phyloP scores from a whole-genome alignment of 2,329 filamentous ascomycete genomes.

The Falciphora oryzae region DNA sequence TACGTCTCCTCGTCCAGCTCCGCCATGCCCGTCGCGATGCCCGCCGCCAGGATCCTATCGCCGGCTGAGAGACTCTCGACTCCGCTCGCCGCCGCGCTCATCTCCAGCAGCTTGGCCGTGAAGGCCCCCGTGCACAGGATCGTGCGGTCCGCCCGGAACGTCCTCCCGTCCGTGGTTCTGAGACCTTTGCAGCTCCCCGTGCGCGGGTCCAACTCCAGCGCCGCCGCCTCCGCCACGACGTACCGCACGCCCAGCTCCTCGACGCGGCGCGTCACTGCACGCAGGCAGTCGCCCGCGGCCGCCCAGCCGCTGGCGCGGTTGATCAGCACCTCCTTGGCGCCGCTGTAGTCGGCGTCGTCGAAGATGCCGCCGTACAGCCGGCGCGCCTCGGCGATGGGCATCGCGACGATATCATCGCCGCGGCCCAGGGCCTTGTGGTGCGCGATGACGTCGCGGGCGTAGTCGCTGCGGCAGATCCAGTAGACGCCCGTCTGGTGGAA shows the following conservation, averaged over 20 bases:
- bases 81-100: conserved; percentile 38
- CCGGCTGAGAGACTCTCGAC: conserved; percentile 44
- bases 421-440: conserved; percentile 44
- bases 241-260: conserved; percentile 55
- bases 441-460: conserved; percentile 44
- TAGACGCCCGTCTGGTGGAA: conserved; percentile 58
- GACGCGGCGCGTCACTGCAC: conserved; percentile 45
- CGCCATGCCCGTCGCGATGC: conserved; percentile 53
- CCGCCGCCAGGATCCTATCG: conserved; percentile 50
- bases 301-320: conserved; percentile 60
- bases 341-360: conserved; percentile 52
- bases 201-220: conserved; percentile 38
- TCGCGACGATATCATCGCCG: conserved; percentile 34
- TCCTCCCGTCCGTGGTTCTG: conserved; percentile 35
- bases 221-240: conserved; percentile 43
- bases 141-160: conserved; percentile 42
- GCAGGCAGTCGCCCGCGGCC: conserved; percentile 53
- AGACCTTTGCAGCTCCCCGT: conserved; percentile 42
- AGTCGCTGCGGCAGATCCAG: conserved; percentile 46
- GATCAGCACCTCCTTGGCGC: conserved; percentile 52
- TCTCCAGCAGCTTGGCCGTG: conserved; percentile 49
- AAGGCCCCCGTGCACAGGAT: conserved; percentile 53
- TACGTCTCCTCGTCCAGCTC: conserved; percentile 42
- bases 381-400: conserved; percentile 38
- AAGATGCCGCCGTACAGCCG: conserved; percentile 54